Conservation (phyloP, 2,329 filamentous ascomycete species). For the Phyllosticta citrichinensis region DNA sequence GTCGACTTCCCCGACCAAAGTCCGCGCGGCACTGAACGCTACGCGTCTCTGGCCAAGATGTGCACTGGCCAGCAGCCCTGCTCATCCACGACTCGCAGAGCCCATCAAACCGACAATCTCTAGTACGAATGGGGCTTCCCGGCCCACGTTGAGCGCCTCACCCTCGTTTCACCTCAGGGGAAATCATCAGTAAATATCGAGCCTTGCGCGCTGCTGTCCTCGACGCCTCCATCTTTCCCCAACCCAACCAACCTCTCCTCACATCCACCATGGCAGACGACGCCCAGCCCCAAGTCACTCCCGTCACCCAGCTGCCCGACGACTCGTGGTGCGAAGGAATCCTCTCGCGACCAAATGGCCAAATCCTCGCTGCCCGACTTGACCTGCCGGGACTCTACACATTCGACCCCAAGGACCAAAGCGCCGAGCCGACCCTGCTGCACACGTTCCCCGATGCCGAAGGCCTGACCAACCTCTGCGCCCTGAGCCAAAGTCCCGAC, state of each 20-base stretch:
- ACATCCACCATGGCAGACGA: neutral
- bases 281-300: neutral
- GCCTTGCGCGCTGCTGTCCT: neutral
- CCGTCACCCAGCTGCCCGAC: constrained; percentile 5
- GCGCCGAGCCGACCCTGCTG: constrained; percentile 1
- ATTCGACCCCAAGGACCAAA: constrained; percentile 4
- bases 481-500: neutral
- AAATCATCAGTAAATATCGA: neutral
- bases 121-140: neutral
- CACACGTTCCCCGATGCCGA: constrained; percentile 8
- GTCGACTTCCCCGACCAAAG: neutral
- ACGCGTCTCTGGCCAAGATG: neutral
- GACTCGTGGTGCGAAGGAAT: constrained; percentile 9
- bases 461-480: constrained; percentile 7
- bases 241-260: neutral
- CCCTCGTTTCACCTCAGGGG: neutral
- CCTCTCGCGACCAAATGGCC: constrained; percentile 6
- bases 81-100: neutral
- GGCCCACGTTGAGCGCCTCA: neutral
- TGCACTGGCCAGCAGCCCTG: neutral
- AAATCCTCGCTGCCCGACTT: constrained; percentile 6
- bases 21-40: neutral
- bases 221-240: neutral
- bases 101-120: neutral
- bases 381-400: constrained; percentile 9